Evolutionary conservation across 805 yeast species (phyloP).

Genomic region (Diddensiella transvaalensis): DNA sequence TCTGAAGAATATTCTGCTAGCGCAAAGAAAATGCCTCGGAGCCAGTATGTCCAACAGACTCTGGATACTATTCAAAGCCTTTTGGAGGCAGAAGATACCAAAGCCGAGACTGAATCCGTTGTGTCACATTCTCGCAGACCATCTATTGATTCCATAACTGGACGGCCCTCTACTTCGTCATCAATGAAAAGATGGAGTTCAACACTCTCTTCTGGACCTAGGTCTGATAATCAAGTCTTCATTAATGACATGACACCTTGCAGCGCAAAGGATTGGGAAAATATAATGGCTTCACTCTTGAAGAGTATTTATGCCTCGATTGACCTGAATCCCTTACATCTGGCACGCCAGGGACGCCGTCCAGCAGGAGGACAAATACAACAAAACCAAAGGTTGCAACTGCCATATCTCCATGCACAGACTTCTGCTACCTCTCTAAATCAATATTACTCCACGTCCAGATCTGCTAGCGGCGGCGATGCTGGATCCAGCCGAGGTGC

Average conservation of each 20-base stretch:
- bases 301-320: constrained; percentile 24
- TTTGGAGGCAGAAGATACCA: constrained; percentile 14
- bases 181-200: constrained; percentile 18
- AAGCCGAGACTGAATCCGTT: background rate
- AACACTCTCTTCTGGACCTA: constrained; percentile 6
- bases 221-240: constrained; percentile 14
- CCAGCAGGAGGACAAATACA: background rate
- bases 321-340: constrained; percentile 23
- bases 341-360: constrained; percentile 13
- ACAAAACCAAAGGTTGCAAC: constrained; percentile 1
- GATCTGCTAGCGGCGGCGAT: background rate
- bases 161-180: constrained; percentile 6
- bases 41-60: constrained; percentile 27
- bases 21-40: constrained; percentile 37
- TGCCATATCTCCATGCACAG: constrained; percentile 17
- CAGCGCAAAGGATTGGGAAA: constrained; percentile 23
- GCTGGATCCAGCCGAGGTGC: background rate
- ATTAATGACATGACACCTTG: constrained; percentile 9
- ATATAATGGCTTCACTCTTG: constrained; percentile 16
- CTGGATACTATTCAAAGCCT: constrained; percentile 20
- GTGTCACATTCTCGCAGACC: background rate
- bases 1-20: constrained; percentile 37
- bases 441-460: constrained; percentile 2
- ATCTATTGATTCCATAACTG: constrained; percentile 12
- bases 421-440: constrained; percentile 17